Evolutionary conservation across 345 rosid genomes (phyloP).

Genomic region (Syzygium jambos): DNA sequence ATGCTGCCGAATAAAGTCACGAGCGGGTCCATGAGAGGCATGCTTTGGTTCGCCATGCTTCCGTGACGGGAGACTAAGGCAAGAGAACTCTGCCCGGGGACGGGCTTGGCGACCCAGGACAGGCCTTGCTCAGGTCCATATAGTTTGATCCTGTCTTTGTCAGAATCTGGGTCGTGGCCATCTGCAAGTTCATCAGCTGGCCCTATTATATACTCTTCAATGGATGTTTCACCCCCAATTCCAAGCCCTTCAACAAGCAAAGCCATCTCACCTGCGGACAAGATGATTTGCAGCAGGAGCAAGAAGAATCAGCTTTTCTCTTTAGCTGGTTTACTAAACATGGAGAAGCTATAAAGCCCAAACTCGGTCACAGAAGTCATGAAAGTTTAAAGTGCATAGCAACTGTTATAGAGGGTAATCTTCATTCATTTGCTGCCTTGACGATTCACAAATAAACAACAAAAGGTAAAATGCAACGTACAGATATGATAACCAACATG

Average conservation of each 20-base stretch:
- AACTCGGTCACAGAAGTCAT: neutral
- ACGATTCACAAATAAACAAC: neutral
- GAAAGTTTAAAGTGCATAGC: neutral
- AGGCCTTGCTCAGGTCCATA: constrained; percentile 78
- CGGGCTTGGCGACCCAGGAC: constrained; percentile 85
- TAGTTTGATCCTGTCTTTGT: constrained; percentile 57
- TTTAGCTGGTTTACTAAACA: neutral
- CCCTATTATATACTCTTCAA: constrained; percentile 86
- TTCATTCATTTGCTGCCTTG: neutral
- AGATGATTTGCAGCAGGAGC: neutral
- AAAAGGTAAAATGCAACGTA: neutral
- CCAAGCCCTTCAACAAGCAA: constrained; percentile 93
- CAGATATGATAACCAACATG: neutral
- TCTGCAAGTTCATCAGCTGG: constrained; percentile 61
- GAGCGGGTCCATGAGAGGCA: constrained; percentile 81
- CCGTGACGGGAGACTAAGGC: constrained; percentile 72
- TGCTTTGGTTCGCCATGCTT: constrained; percentile 57
- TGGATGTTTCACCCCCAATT: constrained; percentile 76
- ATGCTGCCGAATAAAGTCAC: constrained; percentile 84
- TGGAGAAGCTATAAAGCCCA: neutral
- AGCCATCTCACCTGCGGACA: constrained; percentile 85
- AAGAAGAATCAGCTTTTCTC: neutral
- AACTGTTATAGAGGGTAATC: neutral
- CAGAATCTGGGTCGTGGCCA: constrained; percentile 37
- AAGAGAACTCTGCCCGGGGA: constrained; percentile 71